These are phyloP conservation scores for Backusella tuberculispora DNA, from an alignment of 192 early-diverging fungal genomes.

Conservation along the genomic window DNA sequence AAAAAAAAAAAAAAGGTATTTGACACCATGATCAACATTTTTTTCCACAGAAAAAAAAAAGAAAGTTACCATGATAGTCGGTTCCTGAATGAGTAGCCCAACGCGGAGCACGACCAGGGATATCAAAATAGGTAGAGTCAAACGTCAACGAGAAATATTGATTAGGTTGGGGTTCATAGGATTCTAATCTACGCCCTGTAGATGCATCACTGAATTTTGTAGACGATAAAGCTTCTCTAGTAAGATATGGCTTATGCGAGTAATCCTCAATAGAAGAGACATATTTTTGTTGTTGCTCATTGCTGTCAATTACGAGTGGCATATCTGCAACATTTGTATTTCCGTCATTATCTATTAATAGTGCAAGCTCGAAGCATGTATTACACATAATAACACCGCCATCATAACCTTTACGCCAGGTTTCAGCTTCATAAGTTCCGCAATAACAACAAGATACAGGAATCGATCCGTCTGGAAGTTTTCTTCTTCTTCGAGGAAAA, in stretches of 20 bases:
- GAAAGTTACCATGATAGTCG: slow-evolving; percentile 78
- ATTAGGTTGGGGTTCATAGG: slow-evolving; percentile 66
- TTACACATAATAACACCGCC: slow-evolving; percentile 71
- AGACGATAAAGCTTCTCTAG: slow-evolving; percentile 54
- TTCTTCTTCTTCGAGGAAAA: slow-evolving; percentile 32
- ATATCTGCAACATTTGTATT: neutral
- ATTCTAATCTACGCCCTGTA: slow-evolving; percentile 56
- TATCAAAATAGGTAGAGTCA: slow-evolving; percentile 88
- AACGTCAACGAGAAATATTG: slow-evolving; percentile 78
- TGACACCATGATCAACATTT: neutral
- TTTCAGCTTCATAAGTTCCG: slow-evolving; percentile 55
- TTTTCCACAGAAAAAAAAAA: neutral
- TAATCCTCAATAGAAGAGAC: slow-evolving; percentile 68
- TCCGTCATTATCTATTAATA: slow-evolving; percentile 42
- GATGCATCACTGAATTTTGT: slow-evolving; percentile 52
- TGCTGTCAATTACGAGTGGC: slow-evolving; percentile 34
- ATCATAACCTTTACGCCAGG: slow-evolving; percentile 75
- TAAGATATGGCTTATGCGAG: slow-evolving; percentile 67
- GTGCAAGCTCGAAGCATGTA: slow-evolving; percentile 61
- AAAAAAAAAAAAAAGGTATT: neutral
- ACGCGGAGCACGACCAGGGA: slow-evolving; percentile 86
- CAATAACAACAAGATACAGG: slow-evolving; percentile 64
- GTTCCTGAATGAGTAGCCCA: slow-evolving; percentile 93
- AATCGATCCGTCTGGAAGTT: slow-evolving; percentile 25
- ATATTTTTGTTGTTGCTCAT: slow-evolving; percentile 40